These are phyloP conservation scores for Leccinum aurantiacum DNA, from an alignment of 768 basidiomycete species.

Conservation along the genomic window DNA sequence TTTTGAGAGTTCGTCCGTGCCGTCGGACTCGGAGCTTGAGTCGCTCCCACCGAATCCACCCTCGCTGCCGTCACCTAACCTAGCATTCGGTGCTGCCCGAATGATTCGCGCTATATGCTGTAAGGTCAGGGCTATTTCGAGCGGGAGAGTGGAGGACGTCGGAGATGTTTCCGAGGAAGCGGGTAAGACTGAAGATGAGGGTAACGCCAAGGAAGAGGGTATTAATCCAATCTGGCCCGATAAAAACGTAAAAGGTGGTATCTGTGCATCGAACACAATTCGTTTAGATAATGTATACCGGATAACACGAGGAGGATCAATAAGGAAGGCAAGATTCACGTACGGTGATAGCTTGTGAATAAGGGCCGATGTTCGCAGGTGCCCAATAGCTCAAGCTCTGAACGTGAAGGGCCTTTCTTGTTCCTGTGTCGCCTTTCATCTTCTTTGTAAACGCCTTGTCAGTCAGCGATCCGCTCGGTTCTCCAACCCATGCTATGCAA, in stretches of 20 bases:
- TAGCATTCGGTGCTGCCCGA: constrained; percentile 49
- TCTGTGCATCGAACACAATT: constrained; percentile 41
- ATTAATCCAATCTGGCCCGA: constrained; percentile 95
- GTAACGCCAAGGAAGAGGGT: constrained; percentile 74
- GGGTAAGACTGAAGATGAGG: constrained; percentile 37
- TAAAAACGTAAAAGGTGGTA: constrained; percentile 73
- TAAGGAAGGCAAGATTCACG: constrained; percentile 25
- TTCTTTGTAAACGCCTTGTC: constrained; percentile 13
- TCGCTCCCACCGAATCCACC: constrained; percentile 29
- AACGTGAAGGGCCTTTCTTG: constrained; percentile 82
- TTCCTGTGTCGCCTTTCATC: constrained; percentile 30
- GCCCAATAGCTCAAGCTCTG: constrained; percentile 98
- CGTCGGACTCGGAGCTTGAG: background rate
- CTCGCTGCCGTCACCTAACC: constrained; percentile 31
- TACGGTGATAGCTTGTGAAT: constrained; percentile 90
- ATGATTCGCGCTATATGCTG: constrained; percentile 80
- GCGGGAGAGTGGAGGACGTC: constrained; percentile 45
- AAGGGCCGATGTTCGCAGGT: constrained; percentile 98
- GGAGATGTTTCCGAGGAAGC: constrained; percentile 50
- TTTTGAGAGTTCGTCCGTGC: constrained; percentile 37
- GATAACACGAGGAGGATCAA: background rate
- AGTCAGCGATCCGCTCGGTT: constrained; percentile 6
- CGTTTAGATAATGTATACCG: background rate
- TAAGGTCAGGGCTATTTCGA: constrained; percentile 70
- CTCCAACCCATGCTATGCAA: constrained; percentile 63